phyloP scores from a whole-genome alignment of 192 early-diverging fungal species.

The Thoreauomyces humboldtii region DNA sequence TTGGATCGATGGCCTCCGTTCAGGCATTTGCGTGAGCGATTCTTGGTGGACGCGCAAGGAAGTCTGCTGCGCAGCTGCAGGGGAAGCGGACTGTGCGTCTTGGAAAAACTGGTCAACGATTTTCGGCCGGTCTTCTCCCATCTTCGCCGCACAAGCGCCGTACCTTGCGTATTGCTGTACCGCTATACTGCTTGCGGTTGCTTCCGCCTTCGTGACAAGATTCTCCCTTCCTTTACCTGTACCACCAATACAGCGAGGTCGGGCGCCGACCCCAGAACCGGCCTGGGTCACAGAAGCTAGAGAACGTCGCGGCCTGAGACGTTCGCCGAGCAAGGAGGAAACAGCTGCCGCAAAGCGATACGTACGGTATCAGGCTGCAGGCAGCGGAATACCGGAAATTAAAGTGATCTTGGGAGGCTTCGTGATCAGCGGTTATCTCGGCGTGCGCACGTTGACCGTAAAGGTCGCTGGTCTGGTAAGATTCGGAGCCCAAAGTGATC shows the following conservation, averaged over 20 bases:
- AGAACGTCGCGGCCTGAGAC: constrained; percentile 13
- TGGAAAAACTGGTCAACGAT: no score
- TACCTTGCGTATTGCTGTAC: no score
- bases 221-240: constrained; percentile 3
- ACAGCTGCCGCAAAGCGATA: not conserved
- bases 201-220: constrained; percentile 5
- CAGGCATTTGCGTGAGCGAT: constrained; percentile 37
- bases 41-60: not conserved
- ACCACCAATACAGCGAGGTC: no score
- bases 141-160: no score
- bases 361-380: constrained; percentile 54
- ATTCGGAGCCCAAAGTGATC: not conserved
- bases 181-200: constrained; percentile 2
- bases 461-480: constrained; percentile 22
- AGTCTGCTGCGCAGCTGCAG: constrained; percentile 20
- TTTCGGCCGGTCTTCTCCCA: no score
- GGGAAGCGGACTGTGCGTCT: no score
- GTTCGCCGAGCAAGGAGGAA: not conserved
- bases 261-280: no score
- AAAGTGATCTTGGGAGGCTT: constrained; percentile 97
- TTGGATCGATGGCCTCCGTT: constrained; percentile 3
- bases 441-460: constrained; percentile 76
- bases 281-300: constrained; percentile 17
- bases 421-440: constrained; percentile 89
- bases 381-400: constrained; percentile 82